These are phyloP conservation scores for Barbarea vulgaris DNA, from an alignment of 345 rosid genomes.

Conservation along the genomic window DNA sequence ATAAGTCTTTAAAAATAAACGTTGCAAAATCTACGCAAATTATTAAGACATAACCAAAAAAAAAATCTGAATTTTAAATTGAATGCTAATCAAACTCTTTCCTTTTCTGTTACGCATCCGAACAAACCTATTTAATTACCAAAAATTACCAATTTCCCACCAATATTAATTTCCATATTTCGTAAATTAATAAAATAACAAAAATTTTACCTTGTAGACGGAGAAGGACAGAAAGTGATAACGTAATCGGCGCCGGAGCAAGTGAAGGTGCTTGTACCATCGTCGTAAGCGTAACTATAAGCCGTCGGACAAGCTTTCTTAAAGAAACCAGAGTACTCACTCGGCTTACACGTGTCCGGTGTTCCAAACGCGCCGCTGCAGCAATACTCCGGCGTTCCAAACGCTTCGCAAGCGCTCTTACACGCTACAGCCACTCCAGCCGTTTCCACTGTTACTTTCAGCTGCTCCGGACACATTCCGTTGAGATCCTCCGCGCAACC, in stretches of 20 bases:
- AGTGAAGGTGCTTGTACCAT: slow-evolving; percentile 58
- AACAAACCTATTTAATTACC: neutral
- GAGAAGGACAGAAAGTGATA: slow-evolving; percentile 52
- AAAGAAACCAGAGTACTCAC: slow-evolving; percentile 50
- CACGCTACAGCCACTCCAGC: slow-evolving; percentile 45
- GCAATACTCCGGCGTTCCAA: slow-evolving; percentile 54
- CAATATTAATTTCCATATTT: slow-evolving; percentile 3
- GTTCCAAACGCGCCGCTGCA: slow-evolving; percentile 55
- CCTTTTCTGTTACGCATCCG: neutral
- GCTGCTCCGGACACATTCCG: slow-evolving; percentile 48
- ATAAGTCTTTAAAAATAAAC: neutral
- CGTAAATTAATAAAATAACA: neutral
- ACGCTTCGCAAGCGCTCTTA: slow-evolving; percentile 64
- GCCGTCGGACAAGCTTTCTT: slow-evolving; percentile 57
- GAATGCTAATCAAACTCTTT: neutral
- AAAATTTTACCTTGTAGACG: slow-evolving; percentile 39
- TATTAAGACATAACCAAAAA: neutral
- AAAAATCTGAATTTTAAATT: neutral
- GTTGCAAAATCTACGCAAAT: neutral
- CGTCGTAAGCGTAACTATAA: slow-evolving; percentile 68
- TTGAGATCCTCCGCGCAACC: slow-evolving; percentile 59
- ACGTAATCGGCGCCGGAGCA: slow-evolving; percentile 51
- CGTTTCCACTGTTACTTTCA: slow-evolving; percentile 37
- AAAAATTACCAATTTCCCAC: neutral
- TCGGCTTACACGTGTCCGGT: slow-evolving; percentile 56